Evolutionary conservation across 73 alveolate genomes (phyloP).

Genomic region (Paramecium tetraurelia): DNA sequence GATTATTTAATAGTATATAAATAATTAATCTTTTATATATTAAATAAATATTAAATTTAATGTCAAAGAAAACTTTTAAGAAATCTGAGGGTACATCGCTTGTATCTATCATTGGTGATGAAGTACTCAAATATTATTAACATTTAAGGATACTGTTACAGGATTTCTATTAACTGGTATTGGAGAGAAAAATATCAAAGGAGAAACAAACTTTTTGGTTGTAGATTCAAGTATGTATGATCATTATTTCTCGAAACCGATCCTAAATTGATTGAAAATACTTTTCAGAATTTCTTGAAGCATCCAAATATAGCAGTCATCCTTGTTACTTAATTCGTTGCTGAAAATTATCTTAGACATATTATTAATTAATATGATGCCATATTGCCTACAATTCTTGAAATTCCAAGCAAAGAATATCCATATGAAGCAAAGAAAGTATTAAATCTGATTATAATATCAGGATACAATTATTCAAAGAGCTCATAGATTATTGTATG

Average conservation of each 20-base stretch:
- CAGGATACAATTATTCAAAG: constrained; percentile 62
- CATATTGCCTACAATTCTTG: constrained; percentile 94
- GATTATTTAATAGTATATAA: not conserved
- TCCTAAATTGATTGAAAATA: constrained; percentile 78
- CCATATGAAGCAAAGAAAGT: constrained; percentile 95
- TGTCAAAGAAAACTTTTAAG: constrained; percentile 75
- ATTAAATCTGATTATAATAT: not conserved
- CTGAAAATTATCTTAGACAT: constrained; percentile 89
- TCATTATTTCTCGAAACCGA: constrained; percentile 53
- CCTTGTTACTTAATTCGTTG: constrained; percentile 78
- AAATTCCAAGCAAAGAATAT: constrained; percentile 94
- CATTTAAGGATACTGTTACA: constrained; percentile 84
- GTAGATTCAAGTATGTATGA: constrained; percentile 66
- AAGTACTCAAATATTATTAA: constrained; percentile 50
- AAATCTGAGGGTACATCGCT: constrained; percentile 79
- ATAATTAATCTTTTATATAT: not conserved
- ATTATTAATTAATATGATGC: constrained; percentile 89
- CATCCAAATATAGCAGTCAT: constrained; percentile 95
- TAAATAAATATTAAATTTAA: constrained; percentile 41
- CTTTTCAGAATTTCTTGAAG: constrained; percentile 83
- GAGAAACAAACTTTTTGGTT: constrained; percentile 80
- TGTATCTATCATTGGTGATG: constrained; percentile 93
- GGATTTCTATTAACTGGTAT: constrained; percentile 96
- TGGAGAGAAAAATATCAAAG: constrained; percentile 94
- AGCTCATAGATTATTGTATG: constrained; percentile 65